These are phyloP conservation scores for Larix kaempferi DNA, from an alignment of 75 land plant species.

Conservation along the genomic window DNA sequence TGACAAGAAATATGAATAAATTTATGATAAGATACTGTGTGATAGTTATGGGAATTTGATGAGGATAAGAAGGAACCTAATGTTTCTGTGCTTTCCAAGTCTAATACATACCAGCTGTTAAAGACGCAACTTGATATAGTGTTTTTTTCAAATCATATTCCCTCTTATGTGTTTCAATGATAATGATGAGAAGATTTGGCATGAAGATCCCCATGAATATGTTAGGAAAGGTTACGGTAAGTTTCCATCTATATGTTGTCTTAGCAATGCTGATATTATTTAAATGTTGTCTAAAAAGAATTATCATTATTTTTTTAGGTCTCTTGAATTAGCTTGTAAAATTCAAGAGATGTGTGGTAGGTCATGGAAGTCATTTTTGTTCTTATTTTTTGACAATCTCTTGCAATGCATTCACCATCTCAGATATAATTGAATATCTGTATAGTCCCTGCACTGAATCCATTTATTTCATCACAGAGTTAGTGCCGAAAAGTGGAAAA, in stretches of 20 bases:
- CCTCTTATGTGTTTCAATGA: conserved; percentile 99
- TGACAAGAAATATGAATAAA: too few species aligned
- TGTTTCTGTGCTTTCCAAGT: conserved; percentile 36
- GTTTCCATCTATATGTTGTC: conserved; percentile 9
- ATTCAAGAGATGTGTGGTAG: not conserved
- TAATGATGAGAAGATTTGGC: conserved; percentile 88
- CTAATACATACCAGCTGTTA: conserved; percentile 73
- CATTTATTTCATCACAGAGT: conserved; percentile 90
- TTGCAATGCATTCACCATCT: conserved; percentile 2
- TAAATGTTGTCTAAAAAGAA: not conserved
- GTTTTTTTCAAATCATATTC: conserved; percentile 89
- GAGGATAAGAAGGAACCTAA: not conserved
- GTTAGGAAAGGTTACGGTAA: conserved; percentile 99
- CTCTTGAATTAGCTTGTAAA: not conserved
- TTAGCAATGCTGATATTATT: not conserved
- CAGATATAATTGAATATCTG: conserved; percentile 97
- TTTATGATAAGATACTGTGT: not conserved
- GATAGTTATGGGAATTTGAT: not conserved
- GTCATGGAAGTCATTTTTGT: not conserved
- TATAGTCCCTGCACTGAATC: conserved; percentile 97
- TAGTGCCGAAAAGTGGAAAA: conserved; percentile 88
- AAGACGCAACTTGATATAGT: conserved; percentile 83
- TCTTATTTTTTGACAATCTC: not conserved
- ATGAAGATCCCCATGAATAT: conserved; percentile 98
- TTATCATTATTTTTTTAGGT: not conserved